Evolutionary conservation across 176 grass and related monocot genomes (phyloP).

Genomic region (Chloris gayana): DNA sequence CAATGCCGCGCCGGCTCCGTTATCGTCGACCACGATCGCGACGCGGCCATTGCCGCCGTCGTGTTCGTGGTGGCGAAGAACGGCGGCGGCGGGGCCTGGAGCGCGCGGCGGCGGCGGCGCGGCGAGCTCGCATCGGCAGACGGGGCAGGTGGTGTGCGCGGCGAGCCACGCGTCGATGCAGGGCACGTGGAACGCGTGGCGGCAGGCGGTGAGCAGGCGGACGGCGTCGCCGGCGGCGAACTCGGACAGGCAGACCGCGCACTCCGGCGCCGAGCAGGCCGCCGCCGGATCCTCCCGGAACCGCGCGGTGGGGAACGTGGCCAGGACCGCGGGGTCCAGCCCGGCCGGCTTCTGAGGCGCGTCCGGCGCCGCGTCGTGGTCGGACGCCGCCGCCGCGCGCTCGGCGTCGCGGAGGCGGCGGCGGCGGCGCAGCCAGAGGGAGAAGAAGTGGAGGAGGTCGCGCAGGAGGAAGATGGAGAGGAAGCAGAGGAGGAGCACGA

Average conservation of each 20-base stretch:
- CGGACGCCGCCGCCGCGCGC: not conserved
- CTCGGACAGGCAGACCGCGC: slow-evolving; percentile 67
- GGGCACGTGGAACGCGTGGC: slow-evolving; percentile 58
- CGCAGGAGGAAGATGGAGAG: slow-evolving; percentile 63
- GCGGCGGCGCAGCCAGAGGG: slow-evolving; percentile 53
- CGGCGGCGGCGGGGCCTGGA: not conserved
- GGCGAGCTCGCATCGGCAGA: slow-evolving; percentile 56
- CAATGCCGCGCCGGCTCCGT: not conserved
- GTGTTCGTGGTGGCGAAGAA: not conserved
- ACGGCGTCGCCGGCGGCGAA: slow-evolving; percentile 55
- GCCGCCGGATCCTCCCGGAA: not conserved
- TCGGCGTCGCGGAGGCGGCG: not conserved
- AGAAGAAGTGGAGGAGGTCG: slow-evolving; percentile 64
- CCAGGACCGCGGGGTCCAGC: slow-evolving; percentile 51
- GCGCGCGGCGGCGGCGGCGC: not conserved
- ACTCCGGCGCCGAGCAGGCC: slow-evolving; percentile 36
- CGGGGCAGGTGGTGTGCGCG: slow-evolving; percentile 57
- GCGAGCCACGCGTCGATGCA: slow-evolving; percentile 74
- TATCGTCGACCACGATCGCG: not conserved
- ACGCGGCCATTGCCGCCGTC: not conserved
- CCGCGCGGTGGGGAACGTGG: slow-evolving; percentile 48
- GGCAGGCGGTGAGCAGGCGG: slow-evolving; percentile 60
- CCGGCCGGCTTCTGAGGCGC: slow-evolving; percentile 35
- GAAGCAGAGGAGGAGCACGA: slow-evolving; percentile 64
- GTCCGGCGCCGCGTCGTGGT: not conserved